phyloP scores from a whole-genome alignment of 495 filamentous ascomycete genomes.

The Cladorrhinum samala region DNA sequence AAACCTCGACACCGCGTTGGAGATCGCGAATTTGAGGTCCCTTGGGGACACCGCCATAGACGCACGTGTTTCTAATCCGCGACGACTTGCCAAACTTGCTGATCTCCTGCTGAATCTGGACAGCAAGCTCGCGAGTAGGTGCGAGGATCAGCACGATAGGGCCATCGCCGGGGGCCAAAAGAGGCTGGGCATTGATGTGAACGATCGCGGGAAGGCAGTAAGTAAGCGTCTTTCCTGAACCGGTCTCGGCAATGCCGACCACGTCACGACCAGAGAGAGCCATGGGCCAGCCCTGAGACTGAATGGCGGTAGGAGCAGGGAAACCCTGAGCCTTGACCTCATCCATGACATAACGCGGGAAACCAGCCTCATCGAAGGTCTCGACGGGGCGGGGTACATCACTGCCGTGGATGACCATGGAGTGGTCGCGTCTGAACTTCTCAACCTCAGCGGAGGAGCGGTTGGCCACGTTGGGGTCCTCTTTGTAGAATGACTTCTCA shows the following conservation, averaged over 20 bases:
- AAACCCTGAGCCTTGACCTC: slow-evolving; percentile 99
- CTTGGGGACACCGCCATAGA: slow-evolving; percentile 97
- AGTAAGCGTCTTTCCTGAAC: slow-evolving; percentile 96
- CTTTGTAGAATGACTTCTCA: slow-evolving; percentile 99
- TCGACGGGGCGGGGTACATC: slow-evolving; percentile 88
- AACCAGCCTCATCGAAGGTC: slow-evolving; percentile 95
- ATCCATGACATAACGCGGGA: slow-evolving; percentile 92
- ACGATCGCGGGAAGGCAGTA: slow-evolving; percentile 99
- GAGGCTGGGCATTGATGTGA: slow-evolving; percentile 98
- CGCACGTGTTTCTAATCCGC: slow-evolving; percentile 96
- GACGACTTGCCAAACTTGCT: slow-evolving; percentile 97
- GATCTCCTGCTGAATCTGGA: slow-evolving; percentile 94
- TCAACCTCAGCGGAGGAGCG: slow-evolving; percentile 77
- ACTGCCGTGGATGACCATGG: slow-evolving; percentile 70
- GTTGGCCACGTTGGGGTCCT: slow-evolving; percentile 67
- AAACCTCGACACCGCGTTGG: slow-evolving; percentile 76
- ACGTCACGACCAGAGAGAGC: slow-evolving; percentile 96
- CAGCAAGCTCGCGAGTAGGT: slow-evolving; percentile 93
- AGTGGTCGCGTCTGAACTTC: slow-evolving; percentile 72
- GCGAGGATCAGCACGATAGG: slow-evolving; percentile 94
- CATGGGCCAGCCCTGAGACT: slow-evolving; percentile 99
- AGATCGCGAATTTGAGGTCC: slow-evolving; percentile 94
- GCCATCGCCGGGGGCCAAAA: slow-evolving; percentile 92
- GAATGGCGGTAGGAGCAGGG: slow-evolving; percentile 83
- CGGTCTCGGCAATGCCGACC: slow-evolving; percentile 98